Conservation (phyloP, 257 asterid species). For the Solanum chilense region DNA sequence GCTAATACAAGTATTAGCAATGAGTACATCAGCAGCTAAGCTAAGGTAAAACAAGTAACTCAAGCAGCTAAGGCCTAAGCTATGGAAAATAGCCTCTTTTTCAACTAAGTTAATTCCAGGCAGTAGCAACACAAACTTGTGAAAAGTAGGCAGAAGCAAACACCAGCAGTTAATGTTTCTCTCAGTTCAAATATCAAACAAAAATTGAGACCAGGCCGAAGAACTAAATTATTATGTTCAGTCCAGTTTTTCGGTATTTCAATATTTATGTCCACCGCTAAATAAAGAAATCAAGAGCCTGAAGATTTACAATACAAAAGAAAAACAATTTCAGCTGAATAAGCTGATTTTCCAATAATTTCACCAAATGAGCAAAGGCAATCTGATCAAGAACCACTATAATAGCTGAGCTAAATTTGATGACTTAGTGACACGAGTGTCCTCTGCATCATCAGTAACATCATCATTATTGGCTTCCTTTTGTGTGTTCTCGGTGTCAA, state of each 20-base stretch:
- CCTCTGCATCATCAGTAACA: not conserved
- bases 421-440: not conserved
- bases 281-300: not conserved
- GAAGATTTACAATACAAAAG: not conserved
- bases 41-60: not conserved
- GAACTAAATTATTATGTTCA: not conserved
- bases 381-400: not conserved
- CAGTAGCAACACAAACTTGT: not conserved
- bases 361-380: not conserved
- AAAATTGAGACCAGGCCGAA: not conserved
- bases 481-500: slow-evolving; percentile 14
- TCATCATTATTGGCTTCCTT: slow-evolving; percentile 9
- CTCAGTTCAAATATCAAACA: not conserved
- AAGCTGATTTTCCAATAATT: not conserved
- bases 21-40: not conserved
- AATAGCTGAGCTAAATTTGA: not conserved
- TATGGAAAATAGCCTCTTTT: not conserved
- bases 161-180: not conserved
- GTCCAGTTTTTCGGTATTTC: not conserved
- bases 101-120: not conserved
- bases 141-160: not conserved
- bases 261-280: not conserved
- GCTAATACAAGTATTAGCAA: not conserved
- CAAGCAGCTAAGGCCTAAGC: not conserved
- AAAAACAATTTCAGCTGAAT: not conserved